Percentiles rank a stretch among this genome's conserved stretches.
Conservation (phyloP, 495 filamentous ascomycete genomes). For the Hyaloscypha hepaticicola region DNA sequence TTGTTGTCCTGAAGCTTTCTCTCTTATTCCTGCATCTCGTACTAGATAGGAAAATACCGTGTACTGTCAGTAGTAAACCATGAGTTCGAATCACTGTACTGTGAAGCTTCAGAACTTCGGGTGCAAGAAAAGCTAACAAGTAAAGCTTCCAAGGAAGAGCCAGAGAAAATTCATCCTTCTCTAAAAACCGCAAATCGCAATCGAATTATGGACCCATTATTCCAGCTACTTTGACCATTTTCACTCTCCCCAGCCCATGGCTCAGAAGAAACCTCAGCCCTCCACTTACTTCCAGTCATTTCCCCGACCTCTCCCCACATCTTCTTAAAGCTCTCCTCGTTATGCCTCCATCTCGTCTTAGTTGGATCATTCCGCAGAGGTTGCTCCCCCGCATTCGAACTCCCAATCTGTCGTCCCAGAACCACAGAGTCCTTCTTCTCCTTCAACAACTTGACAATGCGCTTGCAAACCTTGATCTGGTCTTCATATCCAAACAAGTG, state of each 20-base stretch:
- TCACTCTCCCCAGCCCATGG: neutral
- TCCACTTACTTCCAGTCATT: constrained; percentile 45
- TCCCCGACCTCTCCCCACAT: constrained; percentile 52
- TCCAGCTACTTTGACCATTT: neutral
- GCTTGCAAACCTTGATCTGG: constrained; percentile 48
- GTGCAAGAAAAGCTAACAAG: neutral
- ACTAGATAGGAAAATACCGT: neutral
- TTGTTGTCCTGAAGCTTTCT: neutral
- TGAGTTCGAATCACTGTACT: neutral
- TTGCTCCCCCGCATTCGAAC: constrained; percentile 34
- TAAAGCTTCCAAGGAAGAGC: too few species aligned
- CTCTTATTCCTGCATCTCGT: neutral
- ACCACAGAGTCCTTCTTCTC: constrained; percentile 43
- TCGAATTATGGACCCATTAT: neutral
- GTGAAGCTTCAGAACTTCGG: neutral
- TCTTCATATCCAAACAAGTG: constrained; percentile 57
- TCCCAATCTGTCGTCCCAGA: constrained; percentile 48
- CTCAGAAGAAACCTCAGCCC: constrained; percentile 11
- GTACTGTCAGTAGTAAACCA: too few species aligned
- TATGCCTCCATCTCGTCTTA: constrained; percentile 44
- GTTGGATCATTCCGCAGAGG: constrained; percentile 13
- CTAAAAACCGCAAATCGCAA: constrained; percentile 2
- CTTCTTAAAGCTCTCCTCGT: constrained; percentile 42
- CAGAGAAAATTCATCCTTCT: neutral
- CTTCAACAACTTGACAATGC: constrained; percentile 45